Conservation (phyloP, 768 basidiomycete species). For the Boletellus ananas region DNA sequence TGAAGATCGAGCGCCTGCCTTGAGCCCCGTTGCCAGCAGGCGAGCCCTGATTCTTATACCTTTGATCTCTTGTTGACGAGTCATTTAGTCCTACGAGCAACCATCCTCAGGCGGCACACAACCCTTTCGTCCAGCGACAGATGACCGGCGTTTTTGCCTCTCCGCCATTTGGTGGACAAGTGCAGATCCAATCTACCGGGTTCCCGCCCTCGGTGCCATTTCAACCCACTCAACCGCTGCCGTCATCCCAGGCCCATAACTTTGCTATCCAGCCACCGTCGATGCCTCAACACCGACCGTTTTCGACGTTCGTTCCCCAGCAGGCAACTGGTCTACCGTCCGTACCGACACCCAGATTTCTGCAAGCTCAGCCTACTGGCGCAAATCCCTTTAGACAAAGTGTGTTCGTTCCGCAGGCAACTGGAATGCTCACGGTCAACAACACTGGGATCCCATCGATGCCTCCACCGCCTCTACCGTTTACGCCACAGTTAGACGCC, state of each 20-base stretch:
- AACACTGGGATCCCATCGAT: slow-evolving; percentile 18
- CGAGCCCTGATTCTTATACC: background rate
- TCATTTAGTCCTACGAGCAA: slow-evolving; percentile 41
- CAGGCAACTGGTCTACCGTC: slow-evolving; percentile 45
- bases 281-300: slow-evolving; percentile 46
- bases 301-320: slow-evolving; percentile 52
- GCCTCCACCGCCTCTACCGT: slow-evolving; percentile 3
- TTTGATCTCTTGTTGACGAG: slow-evolving; percentile 8
- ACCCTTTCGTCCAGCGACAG: slow-evolving; percentile 73
- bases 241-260: slow-evolving; percentile 13
- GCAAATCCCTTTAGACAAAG: slow-evolving; percentile 84
- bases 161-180: slow-evolving; percentile 43
- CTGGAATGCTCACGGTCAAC: slow-evolving; percentile 50
- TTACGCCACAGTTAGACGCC: slow-evolving; percentile 4
- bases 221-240: slow-evolving; percentile 11
- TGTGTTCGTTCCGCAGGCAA: slow-evolving; percentile 61
- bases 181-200: slow-evolving; percentile 56
- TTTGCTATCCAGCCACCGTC: slow-evolving; percentile 35
- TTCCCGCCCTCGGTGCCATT: slow-evolving; percentile 43
- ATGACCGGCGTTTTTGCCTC: slow-evolving; percentile 43
- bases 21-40: slow-evolving; percentile 62
- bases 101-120: slow-evolving; percentile 55
- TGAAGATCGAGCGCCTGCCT: slow-evolving; percentile 73
- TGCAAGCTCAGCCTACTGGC: slow-evolving; percentile 55
- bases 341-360: slow-evolving; percentile 44